phyloP scores from a whole-genome alignment of 1,284 basidiomycete genomes.

The Trichosporon sp. region DNA sequence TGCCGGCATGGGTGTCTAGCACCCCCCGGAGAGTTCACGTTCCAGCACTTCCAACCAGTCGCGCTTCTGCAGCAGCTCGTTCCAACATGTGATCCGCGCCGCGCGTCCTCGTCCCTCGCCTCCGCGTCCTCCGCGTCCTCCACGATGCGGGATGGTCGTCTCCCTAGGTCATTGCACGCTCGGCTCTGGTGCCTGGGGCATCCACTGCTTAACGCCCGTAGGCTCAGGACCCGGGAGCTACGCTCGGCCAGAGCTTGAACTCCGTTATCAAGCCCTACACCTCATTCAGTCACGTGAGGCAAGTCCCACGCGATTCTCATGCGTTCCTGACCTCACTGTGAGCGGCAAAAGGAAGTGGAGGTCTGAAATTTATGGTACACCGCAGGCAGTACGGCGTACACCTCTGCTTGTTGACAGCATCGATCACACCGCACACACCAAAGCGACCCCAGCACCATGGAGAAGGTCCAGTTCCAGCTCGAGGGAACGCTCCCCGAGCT shows the following conservation, averaged over 20 bases:
- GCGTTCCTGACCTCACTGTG: no score
- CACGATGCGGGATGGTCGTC: background rate
- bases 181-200: background rate
- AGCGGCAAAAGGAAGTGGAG: background rate
- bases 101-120: no score
- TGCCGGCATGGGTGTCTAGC: background rate
- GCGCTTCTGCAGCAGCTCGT: background rate
- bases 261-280: no score
- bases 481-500: slow-evolving; percentile 97
- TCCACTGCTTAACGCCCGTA: background rate
- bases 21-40: background rate
- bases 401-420: background rate
- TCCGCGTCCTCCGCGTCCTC: background rate
- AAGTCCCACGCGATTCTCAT: no score
- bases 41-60: background rate
- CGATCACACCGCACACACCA: background rate
- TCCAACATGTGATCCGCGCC: slow-evolving; percentile 1
- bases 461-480: slow-evolving; percentile 91
- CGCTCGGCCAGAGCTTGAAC: no score
- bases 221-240: background rate
- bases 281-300: background rate
- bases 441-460: slow-evolving; percentile 62
- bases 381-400: no score
- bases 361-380: background rate
- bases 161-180: background rate